phyloP scores from a whole-genome alignment of 2,329 filamentous ascomycete species.

The Colletotrichum orchidophilum region DNA sequence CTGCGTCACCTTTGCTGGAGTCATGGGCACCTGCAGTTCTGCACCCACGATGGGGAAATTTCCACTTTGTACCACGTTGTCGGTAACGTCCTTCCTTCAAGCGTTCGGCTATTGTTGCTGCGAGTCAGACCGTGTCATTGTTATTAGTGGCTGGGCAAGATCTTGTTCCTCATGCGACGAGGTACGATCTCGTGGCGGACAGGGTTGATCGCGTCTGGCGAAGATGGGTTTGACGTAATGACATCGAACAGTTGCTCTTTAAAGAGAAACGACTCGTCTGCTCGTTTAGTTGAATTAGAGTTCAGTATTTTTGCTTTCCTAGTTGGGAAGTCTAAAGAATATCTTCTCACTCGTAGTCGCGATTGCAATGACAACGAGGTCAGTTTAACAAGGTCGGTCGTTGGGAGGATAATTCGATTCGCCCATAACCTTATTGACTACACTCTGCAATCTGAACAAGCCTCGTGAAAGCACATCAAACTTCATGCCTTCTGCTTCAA shows the following conservation, averaged over 20 bases:
- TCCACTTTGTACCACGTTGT: neutral
- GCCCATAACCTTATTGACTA: neutral
- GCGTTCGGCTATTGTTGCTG: neutral
- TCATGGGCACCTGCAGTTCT: neutral
- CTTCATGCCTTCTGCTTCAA: neutral
- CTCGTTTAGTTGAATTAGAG: neutral
- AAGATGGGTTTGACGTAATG: neutral
- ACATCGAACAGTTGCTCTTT: neutral
- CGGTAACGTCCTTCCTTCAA: neutral
- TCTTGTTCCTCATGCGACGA: too few relatives aligned
- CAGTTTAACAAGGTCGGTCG: neutral
- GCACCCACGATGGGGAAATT: neutral
- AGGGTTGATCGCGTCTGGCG: neutral
- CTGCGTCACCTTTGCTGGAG: neutral
- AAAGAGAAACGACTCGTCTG: neutral
- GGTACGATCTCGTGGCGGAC: neutral
- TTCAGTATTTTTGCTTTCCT: neutral
- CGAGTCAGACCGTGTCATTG: neutral
- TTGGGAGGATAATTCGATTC: neutral
- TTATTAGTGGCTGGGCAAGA: neutral
- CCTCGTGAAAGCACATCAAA: neutral
- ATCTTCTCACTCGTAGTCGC: neutral
- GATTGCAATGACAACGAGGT: neutral
- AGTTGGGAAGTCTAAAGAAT: neutral
- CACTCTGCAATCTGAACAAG: neutral